phyloP scores from a whole-genome alignment of 2,329 filamentous ascomycete genomes.

The Mycosphaerella sp. region DNA sequence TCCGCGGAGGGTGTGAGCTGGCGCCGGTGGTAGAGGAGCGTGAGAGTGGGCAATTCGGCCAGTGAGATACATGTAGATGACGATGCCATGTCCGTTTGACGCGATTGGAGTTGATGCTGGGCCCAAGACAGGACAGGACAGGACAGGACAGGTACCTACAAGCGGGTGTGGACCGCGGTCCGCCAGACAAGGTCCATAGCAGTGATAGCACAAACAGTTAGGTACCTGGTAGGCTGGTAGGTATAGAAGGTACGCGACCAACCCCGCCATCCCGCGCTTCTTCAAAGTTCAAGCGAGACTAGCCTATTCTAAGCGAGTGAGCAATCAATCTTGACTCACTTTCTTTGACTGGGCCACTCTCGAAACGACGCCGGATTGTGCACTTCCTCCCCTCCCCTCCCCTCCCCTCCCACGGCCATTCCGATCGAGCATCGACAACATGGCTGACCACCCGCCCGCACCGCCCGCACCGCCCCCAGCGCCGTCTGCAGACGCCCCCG shows the following conservation, averaged over 20 bases:
- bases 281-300: neutral
- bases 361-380: neutral
- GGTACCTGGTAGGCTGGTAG: too few species aligned
- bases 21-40: slow-evolving; percentile 57
- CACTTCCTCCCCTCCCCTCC: neutral
- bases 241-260: neutral
- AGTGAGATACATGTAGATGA: slow-evolving; percentile 34
- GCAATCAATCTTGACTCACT: slow-evolving; percentile 1
- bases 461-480: slow-evolving; percentile 9
- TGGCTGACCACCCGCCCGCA: slow-evolving; percentile 25
- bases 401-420: neutral
- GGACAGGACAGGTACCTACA: too few species aligned
- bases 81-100: neutral
- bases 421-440: slow-evolving; percentile 5
- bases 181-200: too few species aligned
- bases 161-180: too few species aligned
- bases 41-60: slow-evolving; percentile 56
- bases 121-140: too few species aligned
- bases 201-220: too few species aligned
- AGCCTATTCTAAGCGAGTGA: neutral
- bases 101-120: too few species aligned
- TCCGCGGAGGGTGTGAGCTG: slow-evolving; percentile 37
- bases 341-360: neutral
- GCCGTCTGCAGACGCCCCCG: slow-evolving; percentile 8
- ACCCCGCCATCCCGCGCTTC: neutral